Base-by-base conservation (phyloP, 2,329 filamentous ascomycete genomes). In the Epichloe scottii region DNA sequence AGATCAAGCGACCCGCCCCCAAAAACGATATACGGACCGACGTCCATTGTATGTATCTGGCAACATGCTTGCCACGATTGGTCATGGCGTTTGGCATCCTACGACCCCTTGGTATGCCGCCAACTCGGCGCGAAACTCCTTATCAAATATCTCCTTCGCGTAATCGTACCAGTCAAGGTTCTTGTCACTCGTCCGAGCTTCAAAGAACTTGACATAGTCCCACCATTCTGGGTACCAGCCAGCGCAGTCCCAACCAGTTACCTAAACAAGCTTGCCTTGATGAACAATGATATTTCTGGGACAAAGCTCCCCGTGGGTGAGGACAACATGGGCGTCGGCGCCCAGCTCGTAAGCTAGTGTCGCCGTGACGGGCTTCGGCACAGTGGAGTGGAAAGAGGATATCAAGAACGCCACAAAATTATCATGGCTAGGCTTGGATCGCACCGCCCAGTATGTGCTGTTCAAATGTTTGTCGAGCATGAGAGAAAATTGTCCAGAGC, bases 181-280 rank as follows among this genome's bases (percentile, higher is more conserved):
- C 26, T 53, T 49, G 8, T 53, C 41, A 1, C 50, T n/a, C 35
- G 62, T 64, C 17, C 54, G 55, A 6, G 63, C 57, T 48, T 66
- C 64, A 38, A 66, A 66, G 49, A 66, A 66, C 42, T 64, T 64
- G 51, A 56, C 63, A 44, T 65, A 66, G 7, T 66, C 63, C 64
- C 64, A 66, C 64, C 64, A 66, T 15, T 55, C 55, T 1, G 64
- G 64, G 53, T 65, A 66, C 53, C 57, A 59, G 17, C 64, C 64
- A 4, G 62, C 60, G 33, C 55, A 63, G 44, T 64, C 62, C 64
- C 63, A 66, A 14, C 63, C 62, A 6, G 60, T 47, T 40, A 66
- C 58, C 47, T 55, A 56, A 8, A 52, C 51, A 37, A 66, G 58
- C 21, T 51, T 51, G 17, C 48, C 52, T 10, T 61, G 54, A 1